These are phyloP conservation scores for Tricharina praecox DNA, from an alignment of 495 filamentous ascomycete species.

Conservation along the genomic window DNA sequence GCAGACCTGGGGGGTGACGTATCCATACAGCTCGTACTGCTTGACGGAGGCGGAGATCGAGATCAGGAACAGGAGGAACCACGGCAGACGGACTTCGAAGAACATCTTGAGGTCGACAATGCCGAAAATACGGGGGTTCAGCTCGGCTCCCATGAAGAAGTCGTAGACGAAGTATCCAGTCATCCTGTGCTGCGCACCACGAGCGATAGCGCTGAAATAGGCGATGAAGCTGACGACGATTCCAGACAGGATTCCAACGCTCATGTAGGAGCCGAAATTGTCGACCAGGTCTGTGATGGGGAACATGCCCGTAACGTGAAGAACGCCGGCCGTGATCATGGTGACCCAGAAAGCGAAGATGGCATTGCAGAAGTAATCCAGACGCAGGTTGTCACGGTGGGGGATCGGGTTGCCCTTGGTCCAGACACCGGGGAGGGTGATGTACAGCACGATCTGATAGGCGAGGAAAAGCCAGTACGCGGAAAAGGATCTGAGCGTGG, in stretches of 20 bases:
- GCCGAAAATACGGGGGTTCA: constrained; percentile 88
- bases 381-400: constrained; percentile 62
- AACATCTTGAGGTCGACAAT: constrained; percentile 99
- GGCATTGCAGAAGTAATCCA: constrained; percentile 86
- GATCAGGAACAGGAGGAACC: constrained; percentile 81
- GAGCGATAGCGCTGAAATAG: constrained; percentile 63
- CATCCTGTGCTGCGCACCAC: constrained; percentile 80
- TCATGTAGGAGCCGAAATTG: constrained; percentile 82
- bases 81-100: constrained; percentile 91
- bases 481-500: constrained; percentile 59
- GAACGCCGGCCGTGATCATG: constrained; percentile 43
- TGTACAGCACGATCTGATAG: constrained; percentile 65
- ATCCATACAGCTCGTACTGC: constrained; percentile 81
- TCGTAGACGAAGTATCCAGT: constrained; percentile 83
- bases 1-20: constrained; percentile 71
- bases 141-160: constrained; percentile 97
- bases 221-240: constrained; percentile 63
- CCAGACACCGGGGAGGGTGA: constrained; percentile 67
- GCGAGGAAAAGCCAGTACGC: constrained; percentile 89
- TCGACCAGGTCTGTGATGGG: constrained; percentile 86
- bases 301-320: constrained; percentile 74
- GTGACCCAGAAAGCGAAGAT: constrained; percentile 76
- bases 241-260: constrained; percentile 77
- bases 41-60: constrained; percentile 60
- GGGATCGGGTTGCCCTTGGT: constrained; percentile 71